Evolutionary conservation across 2,329 filamentous ascomycete species (phyloP), one percentile per base, ranked within the genome.

Genomic region (Cladophialophora chaetospira): DNA sequence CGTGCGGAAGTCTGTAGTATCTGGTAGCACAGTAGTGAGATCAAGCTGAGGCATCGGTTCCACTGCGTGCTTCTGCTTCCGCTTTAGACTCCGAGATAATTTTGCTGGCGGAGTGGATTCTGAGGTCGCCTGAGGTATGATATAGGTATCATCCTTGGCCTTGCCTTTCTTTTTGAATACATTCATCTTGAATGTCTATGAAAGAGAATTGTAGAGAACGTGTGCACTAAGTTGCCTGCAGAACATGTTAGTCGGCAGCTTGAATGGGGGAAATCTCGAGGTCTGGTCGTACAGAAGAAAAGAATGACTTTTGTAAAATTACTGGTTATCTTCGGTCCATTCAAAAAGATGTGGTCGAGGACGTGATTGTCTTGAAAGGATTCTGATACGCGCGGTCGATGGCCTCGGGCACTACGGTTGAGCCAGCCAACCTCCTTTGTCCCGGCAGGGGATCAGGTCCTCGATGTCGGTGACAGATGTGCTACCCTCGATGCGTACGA

Each of bases 1-100:
- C 3, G 94, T 99, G 55, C 94, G 85, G 73, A 99, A 97, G 69
- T 97, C 88, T 72, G 97, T 91, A 44, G 78, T 86, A 0, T 91
- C 81, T 1, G 94, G 94, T 2, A 99, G 78, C 0, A 85, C 92
- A 10, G 78, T 78, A 2, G 85, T 72, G 10, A 97, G 77, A 67
- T 97, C 88, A 44, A 97, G 73, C 60, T 89, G 82, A 3, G 70
- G 70, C 57, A 71, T 57, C 77, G 79, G 69, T 86, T 88, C 43
- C 9, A 63, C 58, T 15, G 71, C 69, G 63, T 77, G 77, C 67
- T 82, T 82, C 63, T 80, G 79, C 71, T 81, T 83, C 44, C 69
- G 56, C 26, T 62, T 65, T 33, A 74, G 71, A 76, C 57, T 63
- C 11, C 61, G 56, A 5, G 64, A 63, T 21, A 61, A 49, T 53